These are phyloP conservation scores for Phialophora tarda DNA, from an alignment of 2,329 filamentous ascomycete species.

Conservation along the genomic window DNA sequence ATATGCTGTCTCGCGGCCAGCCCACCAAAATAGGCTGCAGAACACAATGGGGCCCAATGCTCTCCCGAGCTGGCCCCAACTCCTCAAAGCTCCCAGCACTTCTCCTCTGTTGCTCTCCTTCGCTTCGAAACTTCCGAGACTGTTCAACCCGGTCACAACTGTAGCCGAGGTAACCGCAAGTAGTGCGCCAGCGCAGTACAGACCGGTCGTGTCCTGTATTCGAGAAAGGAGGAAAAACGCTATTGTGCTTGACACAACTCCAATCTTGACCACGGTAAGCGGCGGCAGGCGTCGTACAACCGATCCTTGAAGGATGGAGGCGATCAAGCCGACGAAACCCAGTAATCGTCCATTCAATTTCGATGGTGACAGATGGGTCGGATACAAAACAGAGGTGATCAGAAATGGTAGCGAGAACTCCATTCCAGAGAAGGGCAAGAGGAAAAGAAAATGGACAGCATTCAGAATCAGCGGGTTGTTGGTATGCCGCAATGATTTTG, in stretches of 20 bases:
- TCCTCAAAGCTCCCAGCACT: conserved; percentile 82
- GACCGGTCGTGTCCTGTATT: conserved; percentile 68
- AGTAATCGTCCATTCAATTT: conserved; percentile 82
- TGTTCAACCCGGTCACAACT: conserved; percentile 91
- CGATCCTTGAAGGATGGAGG: conserved; percentile 90
- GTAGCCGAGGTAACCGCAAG: conserved; percentile 91
- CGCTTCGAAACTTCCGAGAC: conserved; percentile 88
- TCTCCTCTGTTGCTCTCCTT: conserved; percentile 77
- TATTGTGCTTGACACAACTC: conserved; percentile 74
- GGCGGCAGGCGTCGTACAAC: conserved; percentile 85
- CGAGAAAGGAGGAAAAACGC: conserved; percentile 81
- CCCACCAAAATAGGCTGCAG: conserved; percentile 98
- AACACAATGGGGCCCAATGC: conserved; percentile 88
- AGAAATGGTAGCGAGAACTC: conserved; percentile 97
- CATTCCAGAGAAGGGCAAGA: conserved; percentile 97
- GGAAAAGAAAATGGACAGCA: conserved; percentile 82
- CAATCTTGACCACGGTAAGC: conserved; percentile 76
- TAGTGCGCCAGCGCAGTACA: conserved; percentile 83
- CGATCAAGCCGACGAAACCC: conserved; percentile 88
- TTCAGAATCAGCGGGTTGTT: conserved; percentile 87
- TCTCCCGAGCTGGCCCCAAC: conserved; percentile 82
- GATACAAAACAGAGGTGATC: conserved; percentile 86
- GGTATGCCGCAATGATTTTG: conserved; percentile 53
- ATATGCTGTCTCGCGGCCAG: conserved; percentile 85
- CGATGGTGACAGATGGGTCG: conserved; percentile 65